phyloP scores from a whole-genome alignment of 2,329 filamentous ascomycete genomes.

The Pseudogymnoascus sp. region DNA sequence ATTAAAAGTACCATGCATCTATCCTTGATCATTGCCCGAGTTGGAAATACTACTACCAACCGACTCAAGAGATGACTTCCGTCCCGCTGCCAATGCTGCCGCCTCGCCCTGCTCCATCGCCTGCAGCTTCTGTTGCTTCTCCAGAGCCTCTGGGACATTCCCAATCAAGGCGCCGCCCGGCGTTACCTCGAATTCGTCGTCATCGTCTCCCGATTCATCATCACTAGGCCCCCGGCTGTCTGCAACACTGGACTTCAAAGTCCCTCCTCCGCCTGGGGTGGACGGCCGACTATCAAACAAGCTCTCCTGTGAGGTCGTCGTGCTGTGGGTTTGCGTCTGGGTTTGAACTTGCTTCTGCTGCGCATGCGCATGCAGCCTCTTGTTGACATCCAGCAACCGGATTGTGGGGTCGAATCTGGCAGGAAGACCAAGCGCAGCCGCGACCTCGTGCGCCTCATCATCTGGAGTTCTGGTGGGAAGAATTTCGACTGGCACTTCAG shows the following conservation, averaged over 20 bases:
- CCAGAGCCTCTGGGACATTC: constrained; percentile 19
- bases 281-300: constrained; percentile 17
- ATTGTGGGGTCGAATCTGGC: constrained; percentile 57
- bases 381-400: constrained; percentile 42
- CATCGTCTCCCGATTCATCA: constrained; percentile 28
- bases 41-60: constrained; percentile 16
- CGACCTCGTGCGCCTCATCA: constrained; percentile 58
- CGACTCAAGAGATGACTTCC: constrained; percentile 14
- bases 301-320: not conserved
- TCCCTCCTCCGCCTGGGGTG: constrained; percentile 26
- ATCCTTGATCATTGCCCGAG: not conserved
- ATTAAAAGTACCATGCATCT: constrained; percentile 5
- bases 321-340: not conserved
- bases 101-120: constrained; percentile 55
- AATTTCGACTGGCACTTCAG: constrained; percentile 17
- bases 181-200: constrained; percentile 28
- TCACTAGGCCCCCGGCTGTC: constrained; percentile 27
- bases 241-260: constrained; percentile 30
- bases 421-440: constrained; percentile 54
- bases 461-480: constrained; percentile 35
- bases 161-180: constrained; percentile 22
- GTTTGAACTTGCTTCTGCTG: not conserved
- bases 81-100: constrained; percentile 35
- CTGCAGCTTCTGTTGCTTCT: constrained; percentile 46
- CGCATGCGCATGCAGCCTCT: constrained; percentile 4